A percentile compares a stretch with the other conserved stretches of the same genome.
phyloP scores from a whole-genome alignment of 2,329 filamentous ascomycete genomes.

The Fusarium torulosum region DNA sequence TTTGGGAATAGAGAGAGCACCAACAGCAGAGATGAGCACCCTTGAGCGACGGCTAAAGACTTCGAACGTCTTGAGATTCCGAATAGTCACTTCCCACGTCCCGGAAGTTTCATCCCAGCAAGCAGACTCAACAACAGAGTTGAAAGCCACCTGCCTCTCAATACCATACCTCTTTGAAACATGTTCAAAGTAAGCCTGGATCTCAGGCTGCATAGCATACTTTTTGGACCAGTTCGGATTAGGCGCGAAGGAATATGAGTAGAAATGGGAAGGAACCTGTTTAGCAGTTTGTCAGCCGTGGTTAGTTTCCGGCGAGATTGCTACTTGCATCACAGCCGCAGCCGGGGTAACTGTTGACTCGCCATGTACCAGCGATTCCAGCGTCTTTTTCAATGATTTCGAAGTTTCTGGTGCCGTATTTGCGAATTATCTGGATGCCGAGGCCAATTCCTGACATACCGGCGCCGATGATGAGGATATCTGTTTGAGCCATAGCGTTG shows the following conservation, averaged over 20 bases:
- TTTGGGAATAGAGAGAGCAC: constrained; percentile 41
- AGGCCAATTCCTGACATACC: constrained; percentile 49
- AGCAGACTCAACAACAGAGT: constrained; percentile 39
- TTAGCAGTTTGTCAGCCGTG: fast-evolving
- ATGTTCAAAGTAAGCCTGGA: constrained; percentile 42
- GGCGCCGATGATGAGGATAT: constrained; percentile 48
- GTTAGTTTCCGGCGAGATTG: fast-evolving
- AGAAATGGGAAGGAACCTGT: constrained; percentile 47
- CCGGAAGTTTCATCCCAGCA: constrained; percentile 40
- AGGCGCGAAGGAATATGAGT: constrained; percentile 47
- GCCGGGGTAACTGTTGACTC: constrained; percentile 46
- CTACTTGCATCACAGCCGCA: constrained; percentile 46
- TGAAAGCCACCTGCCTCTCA: constrained; percentile 36
- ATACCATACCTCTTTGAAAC: constrained; percentile 41
- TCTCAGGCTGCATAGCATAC: constrained; percentile 47
- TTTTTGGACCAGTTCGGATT: constrained; percentile 48
- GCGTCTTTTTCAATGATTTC: constrained; percentile 44
- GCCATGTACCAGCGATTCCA: constrained; percentile 46
- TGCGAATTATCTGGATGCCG: constrained; percentile 40
- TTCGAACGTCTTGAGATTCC: constrained; percentile 22
- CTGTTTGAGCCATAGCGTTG: constrained; percentile 14
- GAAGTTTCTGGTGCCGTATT: constrained; percentile 39
- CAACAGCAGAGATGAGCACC: constrained; percentile 46
- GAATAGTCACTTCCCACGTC: constrained; percentile 37
- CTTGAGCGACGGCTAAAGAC: constrained; percentile 15